Evolutionary conservation across 768 basidiomycete species (phyloP).

Genomic region (Suillus variegatus): DNA sequence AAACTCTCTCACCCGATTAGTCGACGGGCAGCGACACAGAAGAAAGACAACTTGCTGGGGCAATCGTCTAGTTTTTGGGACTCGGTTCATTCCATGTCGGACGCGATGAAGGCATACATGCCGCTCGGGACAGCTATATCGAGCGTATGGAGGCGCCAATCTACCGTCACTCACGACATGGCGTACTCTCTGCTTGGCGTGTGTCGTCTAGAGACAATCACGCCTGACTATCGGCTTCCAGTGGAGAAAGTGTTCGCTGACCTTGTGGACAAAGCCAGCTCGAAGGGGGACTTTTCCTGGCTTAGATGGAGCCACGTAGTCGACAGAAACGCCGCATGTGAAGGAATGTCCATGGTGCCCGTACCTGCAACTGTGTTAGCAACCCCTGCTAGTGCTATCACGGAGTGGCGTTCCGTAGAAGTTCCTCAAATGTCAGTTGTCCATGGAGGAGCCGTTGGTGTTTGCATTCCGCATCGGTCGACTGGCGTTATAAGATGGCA

Average conservation of each 20-base stretch:
- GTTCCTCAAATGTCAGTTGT: neutral
- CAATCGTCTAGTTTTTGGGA: slow-evolving; percentile 9
- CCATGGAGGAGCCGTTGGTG: slow-evolving; percentile 4
- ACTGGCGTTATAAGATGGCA: slow-evolving; percentile 9
- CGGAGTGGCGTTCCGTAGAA: slow-evolving; percentile 8
- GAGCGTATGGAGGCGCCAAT: slow-evolving; percentile 11
- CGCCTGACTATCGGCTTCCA: slow-evolving; percentile 4
- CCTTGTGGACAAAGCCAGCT: slow-evolving; percentile 9
- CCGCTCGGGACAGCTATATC: slow-evolving; percentile 9
- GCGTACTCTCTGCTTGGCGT: slow-evolving; percentile 9
- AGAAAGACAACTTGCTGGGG: slow-evolving; percentile 3
- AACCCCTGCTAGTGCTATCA: slow-evolving; percentile 10
- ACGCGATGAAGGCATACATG: slow-evolving; percentile 1
- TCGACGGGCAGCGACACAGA: slow-evolving; percentile 9
- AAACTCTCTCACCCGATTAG: slow-evolving; percentile 4
- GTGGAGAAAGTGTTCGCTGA: slow-evolving; percentile 5
- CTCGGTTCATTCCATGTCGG: slow-evolving; percentile 6
- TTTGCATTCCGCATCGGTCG: slow-evolving; percentile 10
- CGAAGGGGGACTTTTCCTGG: slow-evolving; percentile 9
- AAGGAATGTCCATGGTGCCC: slow-evolving; percentile 10
- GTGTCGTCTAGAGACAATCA: slow-evolving; percentile 8
- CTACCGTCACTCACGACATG: slow-evolving; percentile 8
- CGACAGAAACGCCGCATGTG: slow-evolving; percentile 4
- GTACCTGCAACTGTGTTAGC: slow-evolving; percentile 10
- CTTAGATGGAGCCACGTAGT: slow-evolving; percentile 8